phyloP scores from a whole-genome alignment of 1,284 basidiomycete genomes.

The Lignosus rhinocerotis region DNA sequence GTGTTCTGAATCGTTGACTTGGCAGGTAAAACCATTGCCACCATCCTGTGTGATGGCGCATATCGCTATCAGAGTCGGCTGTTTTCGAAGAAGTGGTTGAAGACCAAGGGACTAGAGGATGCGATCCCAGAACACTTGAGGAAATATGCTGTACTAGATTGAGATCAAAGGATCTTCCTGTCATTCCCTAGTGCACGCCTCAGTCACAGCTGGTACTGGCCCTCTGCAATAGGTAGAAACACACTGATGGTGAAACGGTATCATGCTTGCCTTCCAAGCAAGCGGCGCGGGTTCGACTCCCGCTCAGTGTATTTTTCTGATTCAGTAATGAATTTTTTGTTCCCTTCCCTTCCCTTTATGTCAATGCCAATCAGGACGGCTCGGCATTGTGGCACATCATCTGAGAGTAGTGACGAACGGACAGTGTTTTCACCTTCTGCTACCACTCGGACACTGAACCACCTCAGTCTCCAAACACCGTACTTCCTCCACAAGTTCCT shows the following conservation, averaged over 20 bases:
- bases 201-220: too few relatives aligned
- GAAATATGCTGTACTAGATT: constrained; percentile 90
- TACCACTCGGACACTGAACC: neutral
- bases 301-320: constrained; percentile 22
- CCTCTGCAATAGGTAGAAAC: too few relatives aligned
- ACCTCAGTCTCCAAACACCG: constrained; percentile 12
- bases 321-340: too few relatives aligned
- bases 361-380: too few relatives aligned
- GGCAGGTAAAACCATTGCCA: constrained; percentile 83
- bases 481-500: constrained; percentile 44
- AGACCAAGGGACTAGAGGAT: constrained; percentile 76
- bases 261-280: constrained; percentile 30
- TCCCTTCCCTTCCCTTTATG: too few relatives aligned
- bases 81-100: constrained; percentile 95
- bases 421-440: too few relatives aligned
- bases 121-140: constrained; percentile 85
- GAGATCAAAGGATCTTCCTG: neutral
- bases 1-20: neutral
- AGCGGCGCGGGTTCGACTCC: constrained; percentile 28
- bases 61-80: constrained; percentile 96
- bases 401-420: too few relatives aligned
- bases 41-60: constrained; percentile 93
- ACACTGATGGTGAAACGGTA: constrained; percentile 30
- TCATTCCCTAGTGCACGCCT: too few relatives aligned
- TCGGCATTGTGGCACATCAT: too few relatives aligned